These are phyloP conservation scores for Acer negundo DNA, from an alignment of 345 rosid species.

Conservation along the genomic window DNA sequence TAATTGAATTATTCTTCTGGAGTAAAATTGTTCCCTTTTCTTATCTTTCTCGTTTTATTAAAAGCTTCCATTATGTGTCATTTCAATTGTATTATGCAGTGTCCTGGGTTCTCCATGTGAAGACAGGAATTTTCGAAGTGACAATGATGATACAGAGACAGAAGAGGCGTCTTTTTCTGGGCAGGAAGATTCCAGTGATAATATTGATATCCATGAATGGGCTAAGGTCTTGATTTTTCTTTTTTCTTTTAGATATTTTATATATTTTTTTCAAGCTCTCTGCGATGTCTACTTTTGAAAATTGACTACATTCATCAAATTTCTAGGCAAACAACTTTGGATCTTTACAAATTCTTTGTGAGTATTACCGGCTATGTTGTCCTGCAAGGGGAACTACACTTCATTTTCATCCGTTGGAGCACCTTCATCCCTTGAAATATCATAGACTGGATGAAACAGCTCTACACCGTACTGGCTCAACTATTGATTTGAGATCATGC, in stretches of 20 bases:
- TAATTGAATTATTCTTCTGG: neutral
- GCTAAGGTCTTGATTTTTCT: slow-evolving; percentile 65
- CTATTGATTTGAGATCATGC: slow-evolving; percentile 69
- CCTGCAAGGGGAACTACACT: slow-evolving; percentile 77
- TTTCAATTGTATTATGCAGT: slow-evolving; percentile 42
- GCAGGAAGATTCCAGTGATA: slow-evolving; percentile 72
- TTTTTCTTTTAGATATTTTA: slow-evolving; percentile 16
- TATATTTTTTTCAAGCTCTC: neutral
- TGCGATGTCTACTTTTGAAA: slow-evolving; percentile 7
- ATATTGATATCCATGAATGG: slow-evolving; percentile 82
- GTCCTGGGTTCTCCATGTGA: slow-evolving; percentile 81
- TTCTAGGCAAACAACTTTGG: slow-evolving; percentile 79
- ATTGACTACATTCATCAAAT: slow-evolving; percentile 13
- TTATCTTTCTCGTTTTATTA: neutral
- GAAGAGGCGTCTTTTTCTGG: slow-evolving; percentile 87
- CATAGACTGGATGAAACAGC: slow-evolving; percentile 64
- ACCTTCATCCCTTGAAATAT: slow-evolving; percentile 83
- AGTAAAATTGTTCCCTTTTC: neutral
- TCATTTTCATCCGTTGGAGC: slow-evolving; percentile 85
- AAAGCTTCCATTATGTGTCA: neutral
- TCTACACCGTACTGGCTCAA: slow-evolving; percentile 62
- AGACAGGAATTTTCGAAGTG: slow-evolving; percentile 60
- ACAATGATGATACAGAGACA: slow-evolving; percentile 70
- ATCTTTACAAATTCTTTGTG: slow-evolving; percentile 75
- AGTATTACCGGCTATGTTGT: slow-evolving; percentile 61